Base-by-base conservation (phyloP, 2,329 filamentous ascomycete genomes). In the Calonectria pseudoturangicola region DNA sequence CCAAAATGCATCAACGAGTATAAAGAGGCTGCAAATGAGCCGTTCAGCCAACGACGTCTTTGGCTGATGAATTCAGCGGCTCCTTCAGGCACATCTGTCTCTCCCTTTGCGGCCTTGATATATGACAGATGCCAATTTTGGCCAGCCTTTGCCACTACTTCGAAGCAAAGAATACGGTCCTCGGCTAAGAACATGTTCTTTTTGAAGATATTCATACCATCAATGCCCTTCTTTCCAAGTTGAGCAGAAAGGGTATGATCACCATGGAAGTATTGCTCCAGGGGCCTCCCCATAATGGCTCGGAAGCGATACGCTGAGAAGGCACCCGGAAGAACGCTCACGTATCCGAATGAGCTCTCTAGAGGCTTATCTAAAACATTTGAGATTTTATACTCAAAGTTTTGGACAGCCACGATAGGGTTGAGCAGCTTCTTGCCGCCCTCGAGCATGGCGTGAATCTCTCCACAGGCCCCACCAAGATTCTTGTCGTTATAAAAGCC, bases 301-400 rank as follows among this genome's bases (percentile, higher is more conserved):
- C 58, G 58, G 41, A 63, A 63, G 4, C 58, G 58, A 7, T 63
- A 63, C 15, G 58, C 58, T 3, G 58, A 63, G n/a, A 63, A 63
- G 16, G 58, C 58, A 30, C 58, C 58, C 1, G 58, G 58, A 1
- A 63, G 8, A 45, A 63, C 58, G 16, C 58, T 63, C 9, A 63
- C 58, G 6, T 63, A 63, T 1, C 58, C 58, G 18, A 63, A 63
- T 2, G 58, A 47, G 41, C 58, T 63, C 41, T 63, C 58, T 9
- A 63, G 58, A 9, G 58, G 58, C 27, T 63, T 63, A 16, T 63
- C 58, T 16, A 63, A 21, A 33, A 63, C 58, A 10, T 63, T 63
- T 7, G 58, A 63, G 27, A 63, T 63, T 63, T 63, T 63, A 47
- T 63, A 63, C 41, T 63, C 58, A 47, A 63, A 63, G 25, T 63